Evolutionary conservation across 2,329 filamentous ascomycete genomes (phyloP), one percentile per base, ranked within the genome.

Genomic region (Alternaria solani): DNA sequence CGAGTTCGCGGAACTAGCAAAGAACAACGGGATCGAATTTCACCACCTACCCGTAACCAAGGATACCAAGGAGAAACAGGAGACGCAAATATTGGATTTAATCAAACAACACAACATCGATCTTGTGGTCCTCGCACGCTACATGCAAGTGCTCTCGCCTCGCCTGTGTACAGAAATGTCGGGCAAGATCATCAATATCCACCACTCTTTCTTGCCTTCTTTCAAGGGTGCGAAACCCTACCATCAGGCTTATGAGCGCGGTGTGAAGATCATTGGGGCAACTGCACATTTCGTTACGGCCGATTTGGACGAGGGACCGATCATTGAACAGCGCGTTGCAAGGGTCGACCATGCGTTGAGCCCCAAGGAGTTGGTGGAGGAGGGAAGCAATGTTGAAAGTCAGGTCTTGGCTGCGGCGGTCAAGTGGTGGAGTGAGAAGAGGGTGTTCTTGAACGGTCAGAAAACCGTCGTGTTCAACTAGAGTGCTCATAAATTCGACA

Each of bases 171-270:
- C 85, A 59, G 91, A 87, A 70, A 94, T 95, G 91, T 90, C 88
- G 51, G 92, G 92, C 59, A 89, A 88, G 76, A 95, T 95, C 81
- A 94, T 95, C 89, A 95, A 95, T 82, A 94, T 95, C 79, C 92
- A 95, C 81, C 92, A 95, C 82, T 90, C 87, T 68, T 95, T 95
- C 86, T 78, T 95, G 84, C 92, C 92, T 0, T 89, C 86, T 9
- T 95, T 95, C 87, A 95, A 95, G 85, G 92, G 92, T 62, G 92
- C 92, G 30, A 93, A 92, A 81, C 92, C 92, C 3, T 95, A 95
- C 80, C 92, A 94, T 79, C 92, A 95, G 83, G 92, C 92, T 7
- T 94, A 91, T 75, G 91, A 94, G 65, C 87, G 91, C 28, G 92
- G 92, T 61, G 92, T 95, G 67, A 95, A 95, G 86, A 94, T 95